Conservation (phyloP, 495 filamentous ascomycete genomes). For the Cercophora sp. region DNA sequence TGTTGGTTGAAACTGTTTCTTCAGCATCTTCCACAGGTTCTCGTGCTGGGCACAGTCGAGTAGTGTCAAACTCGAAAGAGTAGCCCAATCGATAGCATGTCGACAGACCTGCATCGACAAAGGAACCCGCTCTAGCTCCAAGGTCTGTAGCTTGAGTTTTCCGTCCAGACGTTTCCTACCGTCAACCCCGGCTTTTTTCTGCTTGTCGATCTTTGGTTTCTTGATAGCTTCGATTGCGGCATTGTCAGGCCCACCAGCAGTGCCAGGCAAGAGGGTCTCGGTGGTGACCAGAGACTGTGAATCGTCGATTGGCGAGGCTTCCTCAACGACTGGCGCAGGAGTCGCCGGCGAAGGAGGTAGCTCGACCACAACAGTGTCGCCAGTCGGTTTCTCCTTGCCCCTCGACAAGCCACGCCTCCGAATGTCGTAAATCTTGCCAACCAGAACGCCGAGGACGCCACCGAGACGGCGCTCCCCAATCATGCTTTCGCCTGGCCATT, state of each 20-base stretch:
- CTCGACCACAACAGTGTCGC: not conserved
- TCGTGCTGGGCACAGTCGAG: conserved; percentile 77
- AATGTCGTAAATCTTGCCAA: conserved; percentile 63
- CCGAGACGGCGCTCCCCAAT: conserved; percentile 52
- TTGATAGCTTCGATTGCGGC: not conserved
- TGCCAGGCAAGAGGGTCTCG: not conserved
- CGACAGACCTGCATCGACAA: conserved; percentile 66
- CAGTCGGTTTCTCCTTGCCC: not conserved
- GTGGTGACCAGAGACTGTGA: not conserved
- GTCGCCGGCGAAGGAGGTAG: not conserved
- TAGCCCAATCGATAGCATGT: conserved; percentile 74
- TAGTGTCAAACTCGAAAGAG: conserved; percentile 73
- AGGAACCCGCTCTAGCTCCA: conserved; percentile 81
- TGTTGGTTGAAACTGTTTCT: conserved; percentile 65
- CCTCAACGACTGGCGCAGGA: not conserved
- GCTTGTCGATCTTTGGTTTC: not conserved
- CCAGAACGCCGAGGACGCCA: conserved; percentile 70
- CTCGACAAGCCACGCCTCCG: conserved; percentile 22
- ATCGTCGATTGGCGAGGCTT: not conserved
- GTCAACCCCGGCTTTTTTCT: not conserved
- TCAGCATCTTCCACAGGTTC: conserved; percentile 74
- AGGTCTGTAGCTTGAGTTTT: conserved; percentile 64
- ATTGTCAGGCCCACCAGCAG: not conserved
- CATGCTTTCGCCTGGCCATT: conserved; percentile 48
- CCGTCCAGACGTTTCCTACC: conserved; percentile 35